Evolutionary conservation across 805 yeast genomes (phyloP).

Genomic region (Tetrapisispora taiwanensis): DNA sequence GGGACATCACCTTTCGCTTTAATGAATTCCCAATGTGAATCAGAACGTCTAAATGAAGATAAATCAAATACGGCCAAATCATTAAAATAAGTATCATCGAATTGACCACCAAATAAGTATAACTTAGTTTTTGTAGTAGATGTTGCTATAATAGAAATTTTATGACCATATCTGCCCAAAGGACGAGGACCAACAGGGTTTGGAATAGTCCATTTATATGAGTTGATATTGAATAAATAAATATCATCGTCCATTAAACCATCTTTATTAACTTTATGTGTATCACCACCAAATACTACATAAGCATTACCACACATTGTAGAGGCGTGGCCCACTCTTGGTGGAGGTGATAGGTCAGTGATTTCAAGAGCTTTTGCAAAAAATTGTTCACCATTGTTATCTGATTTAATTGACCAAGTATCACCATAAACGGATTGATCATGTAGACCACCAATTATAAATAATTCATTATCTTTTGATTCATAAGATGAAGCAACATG

Average conservation of each 20-base stretch:
- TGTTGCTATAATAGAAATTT: constrained; percentile 64
- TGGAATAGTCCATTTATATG: constrained; percentile 72
- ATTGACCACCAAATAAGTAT: constrained; percentile 90
- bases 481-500: constrained; percentile 75
- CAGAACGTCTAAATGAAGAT: constrained; percentile 72
- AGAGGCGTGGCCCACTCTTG: constrained; percentile 93
- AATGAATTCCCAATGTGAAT: constrained; percentile 74
- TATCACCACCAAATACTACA: constrained; percentile 94
- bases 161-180: constrained; percentile 88
- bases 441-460: constrained; percentile 89
- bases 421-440: constrained; percentile 92
- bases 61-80: constrained; percentile 83
- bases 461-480: constrained; percentile 72
- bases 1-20: constrained; percentile 40
- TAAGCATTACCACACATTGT: constrained; percentile 90
- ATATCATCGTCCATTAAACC: constrained; percentile 82
- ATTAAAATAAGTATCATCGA: constrained; percentile 70
- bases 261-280: constrained; percentile 64
- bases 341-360: constrained; percentile 77
- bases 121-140: constrained; percentile 49
- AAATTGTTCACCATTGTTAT: constrained; percentile 31
- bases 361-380: constrained; percentile 50
- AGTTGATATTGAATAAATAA: constrained; percentile 73
- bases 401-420: constrained; percentile 69
- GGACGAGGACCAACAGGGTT: constrained; percentile 70